Conservation (phyloP, 2,329 filamentous ascomycete species). For the Graphium sp. region DNA sequence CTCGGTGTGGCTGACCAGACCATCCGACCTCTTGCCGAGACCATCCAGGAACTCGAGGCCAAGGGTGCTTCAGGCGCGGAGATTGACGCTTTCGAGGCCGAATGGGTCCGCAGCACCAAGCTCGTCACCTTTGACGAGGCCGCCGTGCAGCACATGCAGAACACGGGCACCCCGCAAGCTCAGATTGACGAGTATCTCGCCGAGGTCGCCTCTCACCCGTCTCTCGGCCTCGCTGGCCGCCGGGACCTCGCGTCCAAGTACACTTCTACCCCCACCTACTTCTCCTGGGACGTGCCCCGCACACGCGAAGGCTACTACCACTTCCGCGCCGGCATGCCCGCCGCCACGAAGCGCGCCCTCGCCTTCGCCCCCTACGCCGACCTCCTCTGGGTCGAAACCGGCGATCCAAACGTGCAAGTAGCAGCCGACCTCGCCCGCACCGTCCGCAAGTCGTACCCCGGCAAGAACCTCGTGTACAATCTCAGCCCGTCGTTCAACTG, state of each 20-base stretch:
- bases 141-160: slow-evolving; percentile 55
- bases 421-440: slow-evolving; percentile 59
- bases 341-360: slow-evolving; percentile 84
- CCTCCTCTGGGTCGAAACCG: slow-evolving; percentile 93
- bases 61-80: slow-evolving; percentile 60
- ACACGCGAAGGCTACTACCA: slow-evolving; percentile 93
- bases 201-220: slow-evolving; percentile 43
- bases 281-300: slow-evolving; percentile 81
- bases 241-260: slow-evolving; percentile 54
- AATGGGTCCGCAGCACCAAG: slow-evolving; percentile 75
- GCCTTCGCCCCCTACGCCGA: slow-evolving; percentile 87
- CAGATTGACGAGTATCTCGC: slow-evolving; percentile 51
- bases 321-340: slow-evolving; percentile 66
- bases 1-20: slow-evolving; percentile 62
- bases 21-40: slow-evolving; percentile 72
- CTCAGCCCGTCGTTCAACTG: slow-evolving; percentile 96
- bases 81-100: slow-evolving; percentile 71
- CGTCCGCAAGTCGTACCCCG: slow-evolving; percentile 52
- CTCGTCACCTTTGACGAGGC: slow-evolving; percentile 89
- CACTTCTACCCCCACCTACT: slow-evolving; percentile 53
- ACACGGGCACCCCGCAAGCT: slow-evolving; percentile 45
- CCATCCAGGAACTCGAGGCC: slow-evolving; percentile 77
- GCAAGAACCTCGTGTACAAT: slow-evolving; percentile 92
- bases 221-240: slow-evolving; percentile 65
- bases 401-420: slow-evolving; percentile 67